Percentiles rank a stretch among this genome's conserved stretches.
phyloP scores from a whole-genome alignment of 106 monocot species.

The Dendrobium chrysotoxum region DNA sequence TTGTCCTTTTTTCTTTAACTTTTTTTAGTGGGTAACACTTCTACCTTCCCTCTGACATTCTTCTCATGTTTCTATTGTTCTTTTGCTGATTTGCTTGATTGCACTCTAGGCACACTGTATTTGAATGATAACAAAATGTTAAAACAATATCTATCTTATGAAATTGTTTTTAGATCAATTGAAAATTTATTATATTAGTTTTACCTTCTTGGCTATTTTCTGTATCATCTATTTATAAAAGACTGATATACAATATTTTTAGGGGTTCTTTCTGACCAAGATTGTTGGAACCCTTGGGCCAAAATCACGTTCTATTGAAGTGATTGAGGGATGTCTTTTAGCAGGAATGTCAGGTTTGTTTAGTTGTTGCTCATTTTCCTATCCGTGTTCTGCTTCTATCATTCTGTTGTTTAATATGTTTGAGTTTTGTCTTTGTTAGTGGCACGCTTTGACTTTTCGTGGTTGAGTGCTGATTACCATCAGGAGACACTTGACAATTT shows the following conservation, averaged over 20 bases:
- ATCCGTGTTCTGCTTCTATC: not conserved
- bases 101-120: not conserved
- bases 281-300: slow-evolving; percentile 74
- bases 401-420: not conserved
- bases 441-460: slow-evolving; percentile 91
- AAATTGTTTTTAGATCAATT: not conserved
- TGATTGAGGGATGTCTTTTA: slow-evolving; percentile 53
- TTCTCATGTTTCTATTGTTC: not conserved
- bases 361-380: not conserved
- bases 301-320: slow-evolving; percentile 66
- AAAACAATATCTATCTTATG: not conserved
- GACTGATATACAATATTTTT: slow-evolving; percentile 5
- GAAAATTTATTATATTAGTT: not conserved
- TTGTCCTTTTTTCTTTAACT: not conserved
- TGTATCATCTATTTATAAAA: not conserved
- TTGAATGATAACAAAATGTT: not conserved
- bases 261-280: slow-evolving; percentile 60
- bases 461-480: slow-evolving; percentile 63
- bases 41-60: not conserved
- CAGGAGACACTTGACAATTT: slow-evolving; percentile 85
- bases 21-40: not conserved
- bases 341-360: slow-evolving; percentile 81
- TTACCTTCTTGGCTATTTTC: not conserved
- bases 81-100: not conserved
- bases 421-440: slow-evolving; percentile 24